Percentiles rank a stretch among this genome's conserved stretches.
phyloP scores from a whole-genome alignment of 257 asterid genomes.

The Petunia axillaris region DNA sequence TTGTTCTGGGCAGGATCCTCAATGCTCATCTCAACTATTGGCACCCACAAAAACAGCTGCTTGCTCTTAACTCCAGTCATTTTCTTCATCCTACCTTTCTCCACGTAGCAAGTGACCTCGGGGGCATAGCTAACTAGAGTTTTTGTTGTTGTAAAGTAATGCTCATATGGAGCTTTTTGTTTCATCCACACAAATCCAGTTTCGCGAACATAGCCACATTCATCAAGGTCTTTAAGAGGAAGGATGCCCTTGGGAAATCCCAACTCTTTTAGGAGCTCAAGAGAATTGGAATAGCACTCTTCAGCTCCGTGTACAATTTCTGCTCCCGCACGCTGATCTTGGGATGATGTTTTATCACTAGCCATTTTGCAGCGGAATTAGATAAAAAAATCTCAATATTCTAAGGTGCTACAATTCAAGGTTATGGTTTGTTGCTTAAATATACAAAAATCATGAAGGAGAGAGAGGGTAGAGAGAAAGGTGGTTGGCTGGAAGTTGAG shows the following conservation, averaged over 20 bases:
- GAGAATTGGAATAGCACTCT: constrained; percentile 63
- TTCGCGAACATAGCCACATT: constrained; percentile 80
- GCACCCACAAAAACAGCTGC: constrained; percentile 89
- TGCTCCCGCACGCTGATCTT: constrained; percentile 55
- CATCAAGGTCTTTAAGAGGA: constrained; percentile 84
- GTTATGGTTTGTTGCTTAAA: constrained; percentile 33
- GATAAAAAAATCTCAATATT: constrained; percentile 8
- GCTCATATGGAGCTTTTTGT: constrained; percentile 81
- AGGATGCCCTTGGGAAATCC: constrained; percentile 88
- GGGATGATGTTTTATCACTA: constrained; percentile 35
- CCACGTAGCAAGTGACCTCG: constrained; percentile 83
- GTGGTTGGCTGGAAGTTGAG: constrained; percentile 56
- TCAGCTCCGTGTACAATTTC: constrained; percentile 70
- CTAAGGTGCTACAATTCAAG: constrained; percentile 24
- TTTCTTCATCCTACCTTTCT: constrained; percentile 88
- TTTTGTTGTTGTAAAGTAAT: constrained; percentile 58
- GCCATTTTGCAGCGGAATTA: constrained; percentile 43
- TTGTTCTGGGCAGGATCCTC: constrained; percentile 50
- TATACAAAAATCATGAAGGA: constrained; percentile 31
- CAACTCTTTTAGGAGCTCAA: constrained; percentile 60
- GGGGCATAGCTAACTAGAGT: constrained; percentile 68
- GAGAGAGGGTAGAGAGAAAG: constrained; percentile 9
- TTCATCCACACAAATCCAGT: constrained; percentile 96
- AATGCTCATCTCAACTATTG: constrained; percentile 86
- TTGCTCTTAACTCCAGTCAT: constrained; percentile 92